phyloP scores from a whole-genome alignment of 1,139 yeast species.

The Suhomyces anneliseae region DNA sequence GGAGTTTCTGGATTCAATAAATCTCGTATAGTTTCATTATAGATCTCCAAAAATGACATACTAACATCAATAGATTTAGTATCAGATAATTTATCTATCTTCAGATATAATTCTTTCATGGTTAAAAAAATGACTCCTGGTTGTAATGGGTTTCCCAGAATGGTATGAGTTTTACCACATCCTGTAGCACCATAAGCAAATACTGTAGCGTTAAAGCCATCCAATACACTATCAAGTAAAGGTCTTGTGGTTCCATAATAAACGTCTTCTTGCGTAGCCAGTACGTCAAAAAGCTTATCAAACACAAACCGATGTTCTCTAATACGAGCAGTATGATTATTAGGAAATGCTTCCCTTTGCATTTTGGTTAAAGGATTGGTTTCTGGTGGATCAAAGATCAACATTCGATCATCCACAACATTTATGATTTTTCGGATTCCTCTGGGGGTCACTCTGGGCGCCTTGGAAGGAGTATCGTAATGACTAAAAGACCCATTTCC shows the following conservation, averaged over 20 bases:
- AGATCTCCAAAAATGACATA: slow-evolving; percentile 79
- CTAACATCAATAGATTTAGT: slow-evolving; percentile 60
- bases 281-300: slow-evolving; percentile 72
- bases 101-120: slow-evolving; percentile 69
- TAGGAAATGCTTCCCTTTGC: slow-evolving; percentile 60
- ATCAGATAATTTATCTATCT: slow-evolving; percentile 56
- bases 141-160: slow-evolving; percentile 67
- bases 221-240: slow-evolving; percentile 69
- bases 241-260: slow-evolving; percentile 69
- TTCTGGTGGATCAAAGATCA: slow-evolving; percentile 86
- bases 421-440: slow-evolving; percentile 74
- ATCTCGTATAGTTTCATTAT: slow-evolving; percentile 86
- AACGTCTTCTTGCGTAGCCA: slow-evolving; percentile 64
- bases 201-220: slow-evolving; percentile 86
- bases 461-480: slow-evolving; percentile 9
- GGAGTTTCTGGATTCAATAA: slow-evolving; percentile 59
- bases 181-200: slow-evolving; percentile 99
- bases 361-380: slow-evolving; percentile 63
- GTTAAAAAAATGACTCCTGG: slow-evolving; percentile 86
- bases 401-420: slow-evolving; percentile 85
- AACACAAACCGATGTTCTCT: slow-evolving; percentile 81
- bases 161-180: slow-evolving; percentile 95
- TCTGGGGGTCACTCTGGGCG: slow-evolving; percentile 31
- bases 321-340: slow-evolving; percentile 45
- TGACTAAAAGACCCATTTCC: slow-evolving; percentile 57